A percentile compares a stretch with the other conserved stretches of the same genome.
Conservation (phyloP, 345 rosid species). For the Syzygium jambos region DNA sequence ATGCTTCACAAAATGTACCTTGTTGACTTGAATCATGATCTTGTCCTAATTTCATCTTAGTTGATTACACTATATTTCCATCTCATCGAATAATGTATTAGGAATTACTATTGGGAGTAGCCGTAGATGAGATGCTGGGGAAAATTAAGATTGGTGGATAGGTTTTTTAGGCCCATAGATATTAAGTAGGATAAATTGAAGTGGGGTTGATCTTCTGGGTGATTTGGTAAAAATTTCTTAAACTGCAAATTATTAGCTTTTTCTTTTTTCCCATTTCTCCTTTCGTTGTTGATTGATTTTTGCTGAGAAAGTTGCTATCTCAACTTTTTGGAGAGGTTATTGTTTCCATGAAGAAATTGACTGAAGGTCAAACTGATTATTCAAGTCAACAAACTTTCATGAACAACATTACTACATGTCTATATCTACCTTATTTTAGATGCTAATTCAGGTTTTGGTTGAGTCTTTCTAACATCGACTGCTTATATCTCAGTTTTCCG, state of each 20-base stretch:
- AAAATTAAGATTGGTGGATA: background rate
- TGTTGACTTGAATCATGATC: background rate
- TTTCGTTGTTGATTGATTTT: background rate
- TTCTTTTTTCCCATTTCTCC: background rate
- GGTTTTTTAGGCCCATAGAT: background rate
- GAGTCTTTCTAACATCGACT: background rate
- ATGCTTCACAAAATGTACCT: background rate
- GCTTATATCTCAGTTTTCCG: slow-evolving; percentile 32
- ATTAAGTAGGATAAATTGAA: background rate
- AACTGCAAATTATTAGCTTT: background rate
- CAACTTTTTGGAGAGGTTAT: background rate
- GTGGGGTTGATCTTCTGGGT: background rate
- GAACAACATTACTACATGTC: background rate
- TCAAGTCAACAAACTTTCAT: background rate
- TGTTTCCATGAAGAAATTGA: background rate
- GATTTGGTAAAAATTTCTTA: background rate
- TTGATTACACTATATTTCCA: background rate
- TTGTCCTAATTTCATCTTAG: background rate
- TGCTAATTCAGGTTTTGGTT: background rate
- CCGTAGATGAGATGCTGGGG: background rate
- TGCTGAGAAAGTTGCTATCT: background rate
- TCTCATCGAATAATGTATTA: background rate
- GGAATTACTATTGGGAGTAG: background rate
- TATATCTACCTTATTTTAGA: background rate
- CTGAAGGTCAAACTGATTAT: background rate